Evolutionary conservation across 495 filamentous ascomycete genomes (phyloP), one percentile per base, ranked within the genome.

Genomic region (Lentithecium fluviatile): DNA sequence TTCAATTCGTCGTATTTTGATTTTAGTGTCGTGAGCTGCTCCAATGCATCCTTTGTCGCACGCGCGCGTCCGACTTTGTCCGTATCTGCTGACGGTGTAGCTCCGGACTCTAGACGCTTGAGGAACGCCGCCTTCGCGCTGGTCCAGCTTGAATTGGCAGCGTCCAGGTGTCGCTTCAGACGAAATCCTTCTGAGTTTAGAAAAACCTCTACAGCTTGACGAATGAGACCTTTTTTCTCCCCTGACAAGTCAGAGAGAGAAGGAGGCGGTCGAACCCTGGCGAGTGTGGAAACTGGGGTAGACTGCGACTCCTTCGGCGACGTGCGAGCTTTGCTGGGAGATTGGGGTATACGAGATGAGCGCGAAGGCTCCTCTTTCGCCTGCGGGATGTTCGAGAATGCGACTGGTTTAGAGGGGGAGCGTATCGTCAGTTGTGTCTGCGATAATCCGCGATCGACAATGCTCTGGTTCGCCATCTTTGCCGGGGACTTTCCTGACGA

Each of bases 21-120:
- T 20, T 50, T 45, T 6, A 65, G 36, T 11, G 15, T 12, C 2
- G 52, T 17, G 13, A 65, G 23, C 24, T 46, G 15, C 45, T 65
- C 51, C 2, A 65, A 1, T 10, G 62, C 62, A 13, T 65, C 56
- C 32, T 60, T 65, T 19, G 24, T 56, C 6, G 17, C 23, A 13
- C 51, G 45, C 8, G 51, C 38, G 29, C 20, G 20, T 24, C 55
- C 11, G 37, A 60, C 38, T 25, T 52, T 52, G 32, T 50, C 32
- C 1, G 21, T 43, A 21, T 55, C 51, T 11, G 17, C 34, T 19
- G 50, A 38, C 15, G 43, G 19, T 23, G 49, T 32, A 11, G 12
- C 56, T 17, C n/a, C 51, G 12, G 53, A 56, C 26, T 60, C 62
- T 4, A 60, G 17, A 24, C 56, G 56, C 11, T 34, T 36, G 1